Conservation (phyloP, 1,284 basidiomycete genomes). For the Pyrrhoderma noxium region DNA sequence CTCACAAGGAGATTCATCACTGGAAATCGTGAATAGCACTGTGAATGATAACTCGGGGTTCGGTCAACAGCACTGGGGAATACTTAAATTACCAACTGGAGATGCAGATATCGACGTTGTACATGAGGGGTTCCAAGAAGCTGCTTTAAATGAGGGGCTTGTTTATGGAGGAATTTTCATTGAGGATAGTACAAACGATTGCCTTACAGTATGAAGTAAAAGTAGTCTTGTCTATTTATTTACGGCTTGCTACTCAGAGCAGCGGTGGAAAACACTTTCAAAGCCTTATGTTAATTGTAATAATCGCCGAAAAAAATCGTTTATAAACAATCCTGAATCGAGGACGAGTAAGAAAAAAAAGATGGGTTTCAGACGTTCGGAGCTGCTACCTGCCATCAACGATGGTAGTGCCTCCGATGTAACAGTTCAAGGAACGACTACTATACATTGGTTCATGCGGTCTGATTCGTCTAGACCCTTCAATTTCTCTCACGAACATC, state of each 20-base stretch:
- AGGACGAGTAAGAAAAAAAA: too few relatives aligned
- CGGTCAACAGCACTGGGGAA: slow-evolving; percentile 53
- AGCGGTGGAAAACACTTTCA: too few relatives aligned
- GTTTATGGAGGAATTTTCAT: slow-evolving; percentile 54
- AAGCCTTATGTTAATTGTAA: too few relatives aligned
- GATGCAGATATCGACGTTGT: slow-evolving; percentile 40
- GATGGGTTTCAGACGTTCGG: slow-evolving; percentile 50
- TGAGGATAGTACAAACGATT: slow-evolving; percentile 25
- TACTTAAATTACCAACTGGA: slow-evolving; percentile 39
- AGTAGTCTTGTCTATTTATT: too few relatives aligned
- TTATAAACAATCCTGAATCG: too few relatives aligned
- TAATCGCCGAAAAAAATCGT: too few relatives aligned
- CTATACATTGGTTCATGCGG: slow-evolving; percentile 51
- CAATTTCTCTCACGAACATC: slow-evolving; percentile 53
- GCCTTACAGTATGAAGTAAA: neutral
- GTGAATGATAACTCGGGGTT: slow-evolving; percentile 43
- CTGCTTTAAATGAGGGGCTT: slow-evolving; percentile 42
- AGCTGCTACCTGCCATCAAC: slow-evolving; percentile 44
- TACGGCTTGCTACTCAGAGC: too few relatives aligned
- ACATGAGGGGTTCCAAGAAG: slow-evolving; percentile 48
- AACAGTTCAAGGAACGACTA: slow-evolving; percentile 39
- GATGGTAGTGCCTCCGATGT: slow-evolving; percentile 29
- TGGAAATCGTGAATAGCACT: slow-evolving; percentile 36
- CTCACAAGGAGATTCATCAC: slow-evolving; percentile 33
- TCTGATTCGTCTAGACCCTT: slow-evolving; percentile 37